Evolutionary conservation across 495 filamentous ascomycete species (phyloP), one percentile per base, ranked within the genome.

Genomic region (Hypoxylon subgilvum): DNA sequence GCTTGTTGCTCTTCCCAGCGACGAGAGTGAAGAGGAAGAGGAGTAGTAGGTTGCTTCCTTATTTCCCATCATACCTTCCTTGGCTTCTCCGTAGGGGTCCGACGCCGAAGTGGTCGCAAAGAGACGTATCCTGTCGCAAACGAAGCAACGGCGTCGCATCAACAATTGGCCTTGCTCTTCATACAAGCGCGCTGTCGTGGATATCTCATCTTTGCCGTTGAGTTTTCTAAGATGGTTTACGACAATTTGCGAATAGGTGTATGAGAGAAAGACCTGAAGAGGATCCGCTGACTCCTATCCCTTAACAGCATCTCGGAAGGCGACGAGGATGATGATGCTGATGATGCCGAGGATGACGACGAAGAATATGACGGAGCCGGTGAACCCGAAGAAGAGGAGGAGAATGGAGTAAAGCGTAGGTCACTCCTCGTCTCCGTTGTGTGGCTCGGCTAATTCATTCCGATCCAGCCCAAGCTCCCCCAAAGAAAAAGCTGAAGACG

Each of bases 401-500:
- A 58, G 54, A 69, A 72, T 41, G 68, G 64, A 40, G 65, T 68
- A 27, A 62, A 71, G 43, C 61, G 69, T 71, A 56, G 65, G 66
- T 63, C 7, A 5, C 12, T 6, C 22, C 5, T 44, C 10, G 6
- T 8, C 8, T 3, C 12, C 2, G 17, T 9, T 25, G 14, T 31
- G 25, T 25, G 30, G n/a, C 31, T 22, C 30, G 8, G 16, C 66
- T 69, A 50, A 67, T 55, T 30, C 2, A 36, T 41, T 28, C 44
- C 41, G 30, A 22, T 35, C 5, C 53, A 47, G 47, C 67, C 17
- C 54, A 74, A 62, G 76, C 75, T 50, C 76, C 75, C 43, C 76
- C 76, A 28, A 78, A 74, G 66, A 79, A 79, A 63, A 79, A 78
- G 63, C 55, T 69, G 62, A 79, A 79, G 72, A 77, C 71, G 12